A percentile compares a stretch with the other conserved stretches of the same genome.
Evolutionary conservation across 2,329 filamentous ascomycete genomes (phyloP).

Genomic region (Thermothelomyces thermophilus): DNA sequence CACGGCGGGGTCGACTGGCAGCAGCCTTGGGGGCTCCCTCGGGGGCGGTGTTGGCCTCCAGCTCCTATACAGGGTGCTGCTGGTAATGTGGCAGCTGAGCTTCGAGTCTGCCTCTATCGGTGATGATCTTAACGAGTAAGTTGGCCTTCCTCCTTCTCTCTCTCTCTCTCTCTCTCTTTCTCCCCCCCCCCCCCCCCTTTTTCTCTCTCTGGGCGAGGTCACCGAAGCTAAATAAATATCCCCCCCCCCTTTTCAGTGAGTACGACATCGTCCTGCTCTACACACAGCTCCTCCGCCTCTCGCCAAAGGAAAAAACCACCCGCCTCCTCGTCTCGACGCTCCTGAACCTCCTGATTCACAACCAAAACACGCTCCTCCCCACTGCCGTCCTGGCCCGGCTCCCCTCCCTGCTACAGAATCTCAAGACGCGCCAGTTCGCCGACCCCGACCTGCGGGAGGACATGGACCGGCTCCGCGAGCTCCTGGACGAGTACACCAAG

Average conservation of each 20-base stretch:
- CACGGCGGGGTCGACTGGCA: slow-evolving; percentile 41
- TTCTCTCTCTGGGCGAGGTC: not conserved
- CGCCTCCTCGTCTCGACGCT: slow-evolving; percentile 84
- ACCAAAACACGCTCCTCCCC: slow-evolving; percentile 69
- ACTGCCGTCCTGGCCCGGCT: slow-evolving; percentile 81
- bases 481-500: slow-evolving; percentile 61
- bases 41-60: slow-evolving; percentile 87
- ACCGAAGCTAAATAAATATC: not conserved
- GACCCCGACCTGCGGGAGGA: slow-evolving; percentile 61
- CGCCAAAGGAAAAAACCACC: slow-evolving; percentile 97
- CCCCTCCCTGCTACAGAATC: slow-evolving; percentile 58
- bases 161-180: not conserved
- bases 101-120: slow-evolving; percentile 75
- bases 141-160: slow-evolving; percentile 9
- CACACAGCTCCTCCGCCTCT: slow-evolving; percentile 83
- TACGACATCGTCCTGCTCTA: slow-evolving; percentile 89
- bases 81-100: slow-evolving; percentile 94
- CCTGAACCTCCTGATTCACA: slow-evolving; percentile 69
- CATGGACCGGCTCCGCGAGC: slow-evolving; percentile 52
- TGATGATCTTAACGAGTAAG: slow-evolving; percentile 78
- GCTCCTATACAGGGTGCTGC: slow-evolving; percentile 84
- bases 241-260: slow-evolving; percentile 51
- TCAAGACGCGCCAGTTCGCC: slow-evolving; percentile 54
- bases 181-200: not conserved
- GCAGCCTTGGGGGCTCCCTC: slow-evolving; percentile 55